Percentiles rank a stretch among this genome's conserved stretches.
Conservation (phyloP, 352 stramenopile species). For the Globisporangium echinulatum region DNA sequence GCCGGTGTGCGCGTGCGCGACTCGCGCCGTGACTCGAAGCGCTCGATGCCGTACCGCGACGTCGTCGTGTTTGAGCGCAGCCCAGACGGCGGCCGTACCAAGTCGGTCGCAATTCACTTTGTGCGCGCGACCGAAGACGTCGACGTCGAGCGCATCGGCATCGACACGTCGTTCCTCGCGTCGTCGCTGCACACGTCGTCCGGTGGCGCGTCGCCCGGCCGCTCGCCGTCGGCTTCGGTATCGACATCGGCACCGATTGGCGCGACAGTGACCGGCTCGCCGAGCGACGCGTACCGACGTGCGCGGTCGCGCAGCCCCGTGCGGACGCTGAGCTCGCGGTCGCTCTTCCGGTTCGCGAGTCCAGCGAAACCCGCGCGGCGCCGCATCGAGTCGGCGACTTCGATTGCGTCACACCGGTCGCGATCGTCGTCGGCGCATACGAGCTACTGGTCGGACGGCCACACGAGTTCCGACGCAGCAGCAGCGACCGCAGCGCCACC, state of each 20-base stretch:
- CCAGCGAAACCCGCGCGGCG: constrained; percentile 5
- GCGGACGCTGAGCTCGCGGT: constrained; percentile 32
- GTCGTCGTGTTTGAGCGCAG: constrained; percentile 62
- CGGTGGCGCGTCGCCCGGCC: too few species aligned
- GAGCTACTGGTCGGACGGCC: background rate
- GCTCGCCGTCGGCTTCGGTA: background rate
- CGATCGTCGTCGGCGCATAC: constrained; percentile 3
- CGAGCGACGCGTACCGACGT: constrained; percentile 7
- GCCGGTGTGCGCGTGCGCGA: constrained; percentile 63
- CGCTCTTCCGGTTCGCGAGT: constrained; percentile 19
- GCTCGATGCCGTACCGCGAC: constrained; percentile 60
- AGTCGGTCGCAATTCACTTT: constrained; percentile 62
- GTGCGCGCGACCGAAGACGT: constrained; percentile 34
- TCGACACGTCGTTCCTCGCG: constrained; percentile 33
- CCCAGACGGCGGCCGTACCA: constrained; percentile 24
- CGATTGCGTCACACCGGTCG: constrained; percentile 8
- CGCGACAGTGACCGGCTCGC: background rate
- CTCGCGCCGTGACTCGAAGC: constrained; percentile 45
- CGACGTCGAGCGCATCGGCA: constrained; percentile 30
- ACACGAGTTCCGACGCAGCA: too few species aligned
- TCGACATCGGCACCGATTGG: background rate
- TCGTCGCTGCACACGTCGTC: background rate
- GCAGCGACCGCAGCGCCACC: too few species aligned
- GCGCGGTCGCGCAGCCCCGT: constrained; percentile 13
- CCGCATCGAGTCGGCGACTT: constrained; percentile 10